A percentile compares a stretch with the other conserved stretches of the same genome.
Evolutionary conservation across 306 rosid species (phyloP).

Genomic region (Benincasa hispida): DNA sequence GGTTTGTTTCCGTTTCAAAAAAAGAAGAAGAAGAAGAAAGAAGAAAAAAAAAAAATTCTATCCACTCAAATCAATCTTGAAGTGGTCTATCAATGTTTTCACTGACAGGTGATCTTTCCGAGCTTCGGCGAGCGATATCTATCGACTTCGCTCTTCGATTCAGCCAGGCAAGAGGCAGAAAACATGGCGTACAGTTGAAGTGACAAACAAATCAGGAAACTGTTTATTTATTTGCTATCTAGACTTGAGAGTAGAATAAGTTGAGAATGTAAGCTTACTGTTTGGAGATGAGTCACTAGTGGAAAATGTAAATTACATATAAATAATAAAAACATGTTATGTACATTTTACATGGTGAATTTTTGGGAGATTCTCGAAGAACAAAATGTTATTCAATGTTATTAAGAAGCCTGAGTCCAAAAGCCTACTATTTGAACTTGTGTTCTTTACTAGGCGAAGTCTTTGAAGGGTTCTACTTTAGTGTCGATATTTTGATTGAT

Average conservation of each 20-base stretch:
- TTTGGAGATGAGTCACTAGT: neutral
- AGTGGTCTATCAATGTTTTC: neutral
- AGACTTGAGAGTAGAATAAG: neutral
- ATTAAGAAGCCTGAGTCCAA: neutral
- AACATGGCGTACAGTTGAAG: conserved; percentile 22
- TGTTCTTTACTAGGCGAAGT: neutral
- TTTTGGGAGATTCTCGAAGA: neutral
- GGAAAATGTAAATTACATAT: neutral
- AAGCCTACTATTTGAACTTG: neutral
- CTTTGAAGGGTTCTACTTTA: neutral
- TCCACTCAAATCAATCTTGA: neutral
- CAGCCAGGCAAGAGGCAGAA: conserved; percentile 42
- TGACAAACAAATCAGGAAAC: neutral
- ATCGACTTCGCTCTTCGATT: conserved; percentile 48
- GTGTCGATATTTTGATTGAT: too few relatives aligned
- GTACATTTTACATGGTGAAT: neutral
- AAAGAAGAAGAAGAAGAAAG: too few relatives aligned
- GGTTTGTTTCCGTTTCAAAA: too few relatives aligned
- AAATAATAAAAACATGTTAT: neutral
- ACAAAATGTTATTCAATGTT: neutral
- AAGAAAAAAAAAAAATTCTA: too few relatives aligned
- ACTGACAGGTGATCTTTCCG: conserved; percentile 44
- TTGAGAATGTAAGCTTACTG: neutral
- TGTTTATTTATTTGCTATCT: neutral
- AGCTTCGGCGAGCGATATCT: conserved; percentile 64